A percentile compares a stretch with the other conserved stretches of the same genome.
These are phyloP conservation scores for Pisolithus thermaeus DNA, from an alignment of 1,284 basidiomycete species.

Conservation along the genomic window DNA sequence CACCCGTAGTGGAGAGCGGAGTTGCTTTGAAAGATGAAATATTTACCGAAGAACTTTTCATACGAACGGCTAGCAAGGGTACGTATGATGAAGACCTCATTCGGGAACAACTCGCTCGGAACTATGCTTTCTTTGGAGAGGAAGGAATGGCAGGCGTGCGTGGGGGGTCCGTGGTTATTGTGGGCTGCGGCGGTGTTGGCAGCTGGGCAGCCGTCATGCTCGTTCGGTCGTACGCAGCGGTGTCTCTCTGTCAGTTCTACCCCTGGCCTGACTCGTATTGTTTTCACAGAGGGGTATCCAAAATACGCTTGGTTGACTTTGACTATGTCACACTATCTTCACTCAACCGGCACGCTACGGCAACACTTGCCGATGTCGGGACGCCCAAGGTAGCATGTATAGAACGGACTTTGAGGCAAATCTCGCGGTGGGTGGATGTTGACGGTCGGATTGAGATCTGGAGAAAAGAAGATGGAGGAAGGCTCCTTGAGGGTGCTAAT, in stretches of 20 bases:
- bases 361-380: slow-evolving; percentile 88
- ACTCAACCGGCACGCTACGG: slow-evolving; percentile 91
- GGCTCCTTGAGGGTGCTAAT: slow-evolving; percentile 72
- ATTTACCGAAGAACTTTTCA: slow-evolving; percentile 12
- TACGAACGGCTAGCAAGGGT: slow-evolving; percentile 12
- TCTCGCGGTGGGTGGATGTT: slow-evolving; percentile 70
- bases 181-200: slow-evolving; percentile 96
- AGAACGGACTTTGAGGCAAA: slow-evolving; percentile 65
- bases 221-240: slow-evolving; percentile 67
- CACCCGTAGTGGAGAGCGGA: slow-evolving; percentile 8
- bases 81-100: slow-evolving; percentile 72
- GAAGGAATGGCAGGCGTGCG: slow-evolving; percentile 83
- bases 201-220: slow-evolving; percentile 96
- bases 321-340: slow-evolving; percentile 93
- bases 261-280: neutral
- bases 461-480: slow-evolving; percentile 71
- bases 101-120: slow-evolving; percentile 84
- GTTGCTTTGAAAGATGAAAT: slow-evolving; percentile 2
- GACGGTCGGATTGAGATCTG: slow-evolving; percentile 82
- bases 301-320: slow-evolving; percentile 78
- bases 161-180: slow-evolving; percentile 73
- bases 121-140: slow-evolving; percentile 94
- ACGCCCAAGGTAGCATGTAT: slow-evolving; percentile 89
- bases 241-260: neutral
- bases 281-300: slow-evolving; percentile 57